A percentile compares a stretch with the other conserved stretches of the same genome.
Conservation (phyloP, 352 stramenopile genomes). For the Phytophthora ohioensis region DNA sequence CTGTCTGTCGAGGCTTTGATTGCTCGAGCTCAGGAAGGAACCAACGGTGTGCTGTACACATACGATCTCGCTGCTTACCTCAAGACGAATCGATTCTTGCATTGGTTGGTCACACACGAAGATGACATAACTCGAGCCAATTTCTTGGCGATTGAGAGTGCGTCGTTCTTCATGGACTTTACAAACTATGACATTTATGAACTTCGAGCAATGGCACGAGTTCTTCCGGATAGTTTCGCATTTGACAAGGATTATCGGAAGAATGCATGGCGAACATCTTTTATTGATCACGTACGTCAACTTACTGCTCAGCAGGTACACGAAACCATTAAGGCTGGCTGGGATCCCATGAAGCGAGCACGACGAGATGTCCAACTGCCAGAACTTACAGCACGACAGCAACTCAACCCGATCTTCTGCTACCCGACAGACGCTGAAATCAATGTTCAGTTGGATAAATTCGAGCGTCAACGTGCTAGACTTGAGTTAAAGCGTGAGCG, state of each 20-base stretch:
- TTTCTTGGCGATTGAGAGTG: slow-evolving; percentile 73
- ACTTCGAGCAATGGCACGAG: slow-evolving; percentile 55
- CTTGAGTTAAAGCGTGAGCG: slow-evolving; percentile 53
- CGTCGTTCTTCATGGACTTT: slow-evolving; percentile 75
- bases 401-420: slow-evolving; percentile 72
- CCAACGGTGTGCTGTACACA: slow-evolving; percentile 59
- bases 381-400: slow-evolving; percentile 64
- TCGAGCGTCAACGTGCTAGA: slow-evolving; percentile 63
- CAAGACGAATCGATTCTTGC: slow-evolving; percentile 81
- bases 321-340: slow-evolving; percentile 70
- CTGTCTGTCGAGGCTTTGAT: slow-evolving; percentile 66
- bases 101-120: slow-evolving; percentile 83
- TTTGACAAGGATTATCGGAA: slow-evolving; percentile 84
- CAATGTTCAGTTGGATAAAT: slow-evolving; percentile 56
- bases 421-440: slow-evolving; percentile 80
- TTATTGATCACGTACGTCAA: slow-evolving; percentile 69
- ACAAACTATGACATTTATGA: slow-evolving; percentile 71
- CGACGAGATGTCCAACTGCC: slow-evolving; percentile 63
- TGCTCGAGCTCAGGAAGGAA: slow-evolving; percentile 40
- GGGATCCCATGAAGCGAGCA: slow-evolving; percentile 54
- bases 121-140: slow-evolving; percentile 74
- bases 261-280: slow-evolving; percentile 61
- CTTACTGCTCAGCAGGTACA: slow-evolving; percentile 65
- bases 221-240: slow-evolving; percentile 70
- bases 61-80: slow-evolving; percentile 81